These are phyloP conservation scores for Backusella luteola DNA, from an alignment of 192 early-diverging fungal species.

Conservation along the genomic window DNA sequence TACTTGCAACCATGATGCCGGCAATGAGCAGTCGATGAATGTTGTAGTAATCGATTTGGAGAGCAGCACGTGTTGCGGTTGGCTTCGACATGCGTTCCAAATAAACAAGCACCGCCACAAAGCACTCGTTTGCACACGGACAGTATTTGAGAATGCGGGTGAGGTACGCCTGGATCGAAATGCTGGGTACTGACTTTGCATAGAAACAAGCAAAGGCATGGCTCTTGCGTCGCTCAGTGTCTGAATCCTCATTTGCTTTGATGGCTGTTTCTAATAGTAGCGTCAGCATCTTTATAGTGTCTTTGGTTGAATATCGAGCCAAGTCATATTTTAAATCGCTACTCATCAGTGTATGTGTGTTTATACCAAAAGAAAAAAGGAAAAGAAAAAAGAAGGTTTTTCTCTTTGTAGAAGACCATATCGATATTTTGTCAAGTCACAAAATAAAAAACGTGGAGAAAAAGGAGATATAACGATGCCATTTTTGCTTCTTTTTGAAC, in stretches of 20 bases:
- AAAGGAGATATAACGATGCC: too few species aligned
- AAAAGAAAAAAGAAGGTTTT: not conserved
- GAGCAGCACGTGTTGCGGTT: conserved; percentile 51
- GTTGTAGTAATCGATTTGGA: conserved; percentile 83
- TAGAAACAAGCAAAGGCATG: conserved; percentile 76
- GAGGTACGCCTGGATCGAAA: conserved; percentile 84
- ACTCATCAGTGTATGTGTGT: not conserved
- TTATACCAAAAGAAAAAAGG: not conserved
- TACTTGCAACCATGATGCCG: conserved; percentile 86
- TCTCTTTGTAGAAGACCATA: too few species aligned
- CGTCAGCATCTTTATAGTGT: conserved; percentile 61
- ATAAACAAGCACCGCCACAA: conserved; percentile 86
- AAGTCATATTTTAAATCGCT: conserved; percentile 37
- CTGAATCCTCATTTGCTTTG: conserved; percentile 72
- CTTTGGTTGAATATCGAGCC: conserved; percentile 45
- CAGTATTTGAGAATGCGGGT: conserved; percentile 91
- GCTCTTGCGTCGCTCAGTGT: conserved; percentile 77
- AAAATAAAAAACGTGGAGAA: too few species aligned
- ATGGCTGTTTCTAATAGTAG: conserved; percentile 58
- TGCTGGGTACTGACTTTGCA: conserved; percentile 86
- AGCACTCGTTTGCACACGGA: conserved; percentile 89
- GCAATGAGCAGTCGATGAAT: conserved; percentile 91
- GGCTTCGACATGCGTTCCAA: conserved; percentile 80
- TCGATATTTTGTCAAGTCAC: too few species aligned
- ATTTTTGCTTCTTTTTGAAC: too few species aligned